These are phyloP conservation scores for Epicoccum sorghinum DNA, from an alignment of 2,329 filamentous ascomycete genomes.

Conservation along the genomic window DNA sequence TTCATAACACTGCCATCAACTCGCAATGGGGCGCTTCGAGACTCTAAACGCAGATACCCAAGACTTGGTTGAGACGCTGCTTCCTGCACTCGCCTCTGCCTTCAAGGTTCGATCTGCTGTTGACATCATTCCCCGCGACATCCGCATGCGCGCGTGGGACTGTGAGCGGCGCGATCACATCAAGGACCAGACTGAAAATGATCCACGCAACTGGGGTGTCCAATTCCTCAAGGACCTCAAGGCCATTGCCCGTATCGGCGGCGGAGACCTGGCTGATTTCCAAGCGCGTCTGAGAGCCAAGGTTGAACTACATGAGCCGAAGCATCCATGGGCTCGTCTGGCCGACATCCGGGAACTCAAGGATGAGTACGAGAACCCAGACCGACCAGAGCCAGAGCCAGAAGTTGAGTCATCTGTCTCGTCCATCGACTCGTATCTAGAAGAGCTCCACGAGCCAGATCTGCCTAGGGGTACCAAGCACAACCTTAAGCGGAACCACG, in stretches of 20 bases:
- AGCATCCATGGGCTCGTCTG: conserved; percentile 41
- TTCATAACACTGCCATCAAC: neutral
- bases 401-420: conserved; percentile 25
- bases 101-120: conserved; percentile 29
- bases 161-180: conserved; percentile 44
- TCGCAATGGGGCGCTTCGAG: conserved; percentile 38
- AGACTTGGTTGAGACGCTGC: conserved; percentile 39
- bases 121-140: conserved; percentile 43
- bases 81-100: conserved; percentile 37
- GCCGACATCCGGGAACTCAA: conserved; percentile 41
- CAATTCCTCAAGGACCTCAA: conserved; percentile 45
- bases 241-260: conserved; percentile 39
- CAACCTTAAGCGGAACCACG: conserved; percentile 26
- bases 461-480: conserved; percentile 27
- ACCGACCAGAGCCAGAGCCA: neutral
- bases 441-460: conserved; percentile 38
- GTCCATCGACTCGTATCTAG: conserved; percentile 37
- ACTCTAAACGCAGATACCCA: conserved; percentile 43
- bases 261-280: conserved; percentile 32
- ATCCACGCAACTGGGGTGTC: conserved; percentile 46
- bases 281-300: conserved; percentile 35
- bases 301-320: conserved; percentile 30
- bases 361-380: conserved; percentile 36
- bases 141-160: conserved; percentile 47
- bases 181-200: conserved; percentile 40